Evolutionary conservation across 2,329 filamentous ascomycete genomes (phyloP), one percentile per base, ranked within the genome.

Genomic region (Cercospora citrullina): DNA sequence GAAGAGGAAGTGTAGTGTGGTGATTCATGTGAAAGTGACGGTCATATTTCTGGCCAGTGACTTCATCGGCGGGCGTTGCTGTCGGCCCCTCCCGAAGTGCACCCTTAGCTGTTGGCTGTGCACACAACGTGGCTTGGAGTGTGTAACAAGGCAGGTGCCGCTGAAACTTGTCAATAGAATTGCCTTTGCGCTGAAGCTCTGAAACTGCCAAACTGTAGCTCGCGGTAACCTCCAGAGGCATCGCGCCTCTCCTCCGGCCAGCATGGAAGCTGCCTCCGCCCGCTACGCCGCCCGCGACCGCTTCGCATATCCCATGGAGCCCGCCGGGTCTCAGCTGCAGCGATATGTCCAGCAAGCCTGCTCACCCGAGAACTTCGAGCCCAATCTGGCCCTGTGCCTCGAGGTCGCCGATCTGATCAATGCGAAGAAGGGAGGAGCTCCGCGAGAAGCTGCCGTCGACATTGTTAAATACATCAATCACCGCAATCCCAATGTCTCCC

Each of bases 391-490:
- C 67, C 85, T 99, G 72, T 96, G 95, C 78, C 91, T 99, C 79
- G 95, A 99, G 85, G 96, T 99, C 76, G 86, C 93, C 76, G 95
- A 99, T 83, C 84, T 98, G 76, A 92, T 99, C 84, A 99, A 99
- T 82, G 90, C 90, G 77, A 99, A 98, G 85, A 98, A 98, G 84
- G 94, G 94, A 77, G 92, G 91, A 80, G 90, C 94, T 82, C 95
- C 95, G 71, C 92, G 95, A 77, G 95, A 99, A 86, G 94, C 94
- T 60, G 94, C 94, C 69, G 89, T 96, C 72, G 89, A 93, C 71
- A 97, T 98, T 72, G 94, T 97, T 75, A 90, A 91, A 81, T 93
- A 94, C 78, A 90, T 98, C 84, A 99, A 99, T 83, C 93, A 96
- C 81, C 92, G 95, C 79, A 99, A 98, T 79, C 91, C 94, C 69